Conservation (phyloP, 2,329 filamentous ascomycete genomes). For the Scedosporium aurantiacum region DNA sequence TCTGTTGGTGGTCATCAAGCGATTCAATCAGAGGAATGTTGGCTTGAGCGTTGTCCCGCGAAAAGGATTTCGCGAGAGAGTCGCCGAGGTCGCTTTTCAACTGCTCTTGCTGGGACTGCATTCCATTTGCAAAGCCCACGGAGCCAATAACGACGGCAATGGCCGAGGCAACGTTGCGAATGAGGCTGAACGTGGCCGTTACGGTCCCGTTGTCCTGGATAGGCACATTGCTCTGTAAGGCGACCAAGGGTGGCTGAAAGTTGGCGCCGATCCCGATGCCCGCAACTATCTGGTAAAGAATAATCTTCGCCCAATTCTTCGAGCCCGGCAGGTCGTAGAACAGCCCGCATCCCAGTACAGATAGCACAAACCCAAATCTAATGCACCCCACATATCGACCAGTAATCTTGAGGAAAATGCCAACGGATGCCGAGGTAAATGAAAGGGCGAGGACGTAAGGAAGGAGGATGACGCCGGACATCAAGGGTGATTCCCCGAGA, state of each 20-base stretch:
- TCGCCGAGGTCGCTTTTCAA: not conserved
- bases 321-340: constrained; percentile 43
- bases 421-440: constrained; percentile 40
- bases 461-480: constrained; percentile 22
- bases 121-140: constrained; percentile 24
- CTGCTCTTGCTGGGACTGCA: constrained; percentile 22
- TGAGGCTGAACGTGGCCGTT: constrained; percentile 50
- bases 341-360: constrained; percentile 42
- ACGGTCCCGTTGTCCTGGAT: constrained; percentile 51
- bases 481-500: constrained; percentile 32
- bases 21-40: not conserved
- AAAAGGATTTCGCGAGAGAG: not conserved
- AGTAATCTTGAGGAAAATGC: constrained; percentile 31
- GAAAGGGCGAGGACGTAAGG: constrained; percentile 44
- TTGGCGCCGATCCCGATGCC: constrained; percentile 51
- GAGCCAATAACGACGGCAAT: constrained; percentile 48
- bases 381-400: not conserved
- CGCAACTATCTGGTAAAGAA: constrained; percentile 46
- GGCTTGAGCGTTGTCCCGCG: not conserved
- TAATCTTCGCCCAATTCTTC: constrained; percentile 32
- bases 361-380: not conserved
- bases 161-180: constrained; percentile 45
- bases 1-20: not conserved
- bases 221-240: constrained; percentile 51
- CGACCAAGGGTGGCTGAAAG: constrained; percentile 51